These are phyloP conservation scores for Trichoderma lentiforme DNA, from an alignment of 2,329 filamentous ascomycete species.

Conservation along the genomic window DNA sequence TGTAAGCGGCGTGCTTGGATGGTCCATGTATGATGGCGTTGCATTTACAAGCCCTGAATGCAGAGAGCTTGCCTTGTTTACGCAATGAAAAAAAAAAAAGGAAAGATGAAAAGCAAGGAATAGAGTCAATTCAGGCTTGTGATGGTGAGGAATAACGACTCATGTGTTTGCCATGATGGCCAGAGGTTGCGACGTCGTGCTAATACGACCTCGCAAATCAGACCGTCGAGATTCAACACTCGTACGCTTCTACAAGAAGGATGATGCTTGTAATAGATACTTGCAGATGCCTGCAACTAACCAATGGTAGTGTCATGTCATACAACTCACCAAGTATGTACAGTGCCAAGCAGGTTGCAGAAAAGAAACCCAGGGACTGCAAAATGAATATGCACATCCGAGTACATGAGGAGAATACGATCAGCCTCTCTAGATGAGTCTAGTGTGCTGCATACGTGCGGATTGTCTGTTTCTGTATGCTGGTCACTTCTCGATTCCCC, in stretches of 20 bases:
- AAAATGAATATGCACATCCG: neutral
- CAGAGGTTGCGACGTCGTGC: neutral
- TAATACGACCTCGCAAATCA: neutral
- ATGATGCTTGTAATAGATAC: neutral
- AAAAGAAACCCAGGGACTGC: neutral
- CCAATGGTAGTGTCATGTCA: neutral
- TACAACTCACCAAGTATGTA: neutral
- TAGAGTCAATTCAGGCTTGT: neutral
- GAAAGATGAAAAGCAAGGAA: neutral
- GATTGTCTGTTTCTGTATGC: neutral
- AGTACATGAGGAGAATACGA: neutral
- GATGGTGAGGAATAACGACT: neutral
- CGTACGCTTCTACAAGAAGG: neutral
- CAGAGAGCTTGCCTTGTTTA: neutral
- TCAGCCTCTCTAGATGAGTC: neutral
- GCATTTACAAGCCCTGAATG: neutral
- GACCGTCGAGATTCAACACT: neutral
- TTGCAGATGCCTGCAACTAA: neutral
- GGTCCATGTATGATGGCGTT: neutral
- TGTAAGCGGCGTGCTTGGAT: neutral
- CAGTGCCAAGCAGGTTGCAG: neutral
- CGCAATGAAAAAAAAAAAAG: neutral
- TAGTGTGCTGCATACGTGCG: neutral
- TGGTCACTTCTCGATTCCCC: neutral
- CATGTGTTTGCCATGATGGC: neutral